Conservation (phyloP, 2,329 filamentous ascomycete genomes). For the Diaporthe destruens region DNA sequence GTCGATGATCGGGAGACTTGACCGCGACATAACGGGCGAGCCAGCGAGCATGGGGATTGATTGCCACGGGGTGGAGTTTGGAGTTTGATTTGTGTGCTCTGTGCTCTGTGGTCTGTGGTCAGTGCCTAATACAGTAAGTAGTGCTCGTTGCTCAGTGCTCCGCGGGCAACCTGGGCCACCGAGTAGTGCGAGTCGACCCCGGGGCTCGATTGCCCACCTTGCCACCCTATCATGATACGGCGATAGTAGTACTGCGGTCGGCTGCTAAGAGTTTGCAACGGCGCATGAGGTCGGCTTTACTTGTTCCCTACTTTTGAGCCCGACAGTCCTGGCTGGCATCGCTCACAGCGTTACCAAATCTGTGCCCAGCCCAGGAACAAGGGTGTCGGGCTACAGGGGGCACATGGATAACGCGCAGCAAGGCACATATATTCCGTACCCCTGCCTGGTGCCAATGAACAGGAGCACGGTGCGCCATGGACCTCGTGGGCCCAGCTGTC, state of each 20-base stretch:
- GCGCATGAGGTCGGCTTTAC: neutral
- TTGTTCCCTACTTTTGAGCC: neutral
- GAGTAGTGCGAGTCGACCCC: neutral
- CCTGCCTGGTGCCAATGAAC: neutral
- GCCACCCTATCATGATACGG: too few species aligned
- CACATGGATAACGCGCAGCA: neutral
- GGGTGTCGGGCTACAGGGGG: neutral
- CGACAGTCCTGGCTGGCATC: neutral
- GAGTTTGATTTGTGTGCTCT: slow-evolving; percentile 16
- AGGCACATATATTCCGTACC: neutral
- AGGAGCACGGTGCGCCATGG: slow-evolving; percentile 12
- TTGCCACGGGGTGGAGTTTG: slow-evolving; percentile 13
- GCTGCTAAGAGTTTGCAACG: too few species aligned
- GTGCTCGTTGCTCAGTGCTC: slow-evolving; percentile 11
- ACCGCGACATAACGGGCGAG: slow-evolving; percentile 23
- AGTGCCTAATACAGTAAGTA: too few species aligned
- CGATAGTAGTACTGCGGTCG: too few species aligned
- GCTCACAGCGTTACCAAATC: neutral
- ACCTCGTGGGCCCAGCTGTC: slow-evolving; percentile 20
- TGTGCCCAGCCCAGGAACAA: neutral
- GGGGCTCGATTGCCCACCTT: too few species aligned
- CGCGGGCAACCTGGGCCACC: neutral
- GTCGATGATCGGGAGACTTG: slow-evolving; percentile 29
- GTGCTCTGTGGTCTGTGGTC: neutral
- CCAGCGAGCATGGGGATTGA: slow-evolving; percentile 2